Evolutionary conservation across 805 yeast species (phyloP), one percentile per base, ranked within the genome.

Genomic region (Sungouiella blattae): DNA sequence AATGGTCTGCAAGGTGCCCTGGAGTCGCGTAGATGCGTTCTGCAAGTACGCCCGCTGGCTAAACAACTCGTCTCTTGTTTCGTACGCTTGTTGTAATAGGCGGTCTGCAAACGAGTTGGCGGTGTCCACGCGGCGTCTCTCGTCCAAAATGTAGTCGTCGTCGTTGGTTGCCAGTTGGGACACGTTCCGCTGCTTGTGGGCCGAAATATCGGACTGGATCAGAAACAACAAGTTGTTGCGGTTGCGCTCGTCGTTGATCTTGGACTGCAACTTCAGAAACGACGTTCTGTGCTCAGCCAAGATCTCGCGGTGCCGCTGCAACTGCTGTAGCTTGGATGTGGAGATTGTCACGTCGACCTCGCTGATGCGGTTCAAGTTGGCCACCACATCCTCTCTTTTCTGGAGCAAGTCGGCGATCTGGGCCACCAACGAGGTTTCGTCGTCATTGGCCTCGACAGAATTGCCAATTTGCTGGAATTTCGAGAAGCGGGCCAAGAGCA

Each of bases 61-160:
- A 30, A 73, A 47, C 35, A 93, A 73, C 52, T 86, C 94, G 41
- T 89, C 97, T 39, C 98, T 70, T 0, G 98, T 88, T 47, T 84
- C 86, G 62, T 77, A 83, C 1, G 96, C 98, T 55, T 83, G 89
- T n/a, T 75, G 74, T 25, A 91, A 71, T 39, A 93, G 67, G 28
- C 83, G 64, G 55, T 93, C 97, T 11, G 95, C 86, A 33, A 88
- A 66, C 28, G 72, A 69, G 55, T 87, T 80, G 28, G 93, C 79
- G 33, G 71, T 70, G 45, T 85, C 86, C 13, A 83, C 83, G 32
- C 96, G 68, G 25, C 74, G 67, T 6, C 87, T 61, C 60, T 91
- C 98, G 39, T 83, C 80, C 37, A 83, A 70, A 55, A 86, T 79
- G 57, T 91, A 91, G 42, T 79, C 85, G 43, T 82, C 78, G 36